Conservation (phyloP, 371 early-diverging fungal genomes). For the Batkoa obscura region DNA sequence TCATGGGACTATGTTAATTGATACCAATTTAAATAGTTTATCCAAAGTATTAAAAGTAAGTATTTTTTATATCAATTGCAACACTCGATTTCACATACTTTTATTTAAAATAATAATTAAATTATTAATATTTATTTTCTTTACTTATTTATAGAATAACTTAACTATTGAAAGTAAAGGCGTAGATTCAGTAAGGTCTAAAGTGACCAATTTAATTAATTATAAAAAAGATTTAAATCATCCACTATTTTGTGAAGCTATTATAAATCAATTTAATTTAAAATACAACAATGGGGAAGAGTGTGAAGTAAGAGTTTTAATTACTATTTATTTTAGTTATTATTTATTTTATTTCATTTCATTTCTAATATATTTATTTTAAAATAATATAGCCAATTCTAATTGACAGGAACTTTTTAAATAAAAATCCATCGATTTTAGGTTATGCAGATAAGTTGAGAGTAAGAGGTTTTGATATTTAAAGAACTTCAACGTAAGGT, state of each 20-base stretch:
- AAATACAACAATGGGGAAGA: background rate
- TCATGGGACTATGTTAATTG: slow-evolving; percentile 95
- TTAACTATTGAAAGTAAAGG: slow-evolving; percentile 42
- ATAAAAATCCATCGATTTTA: slow-evolving; percentile 13
- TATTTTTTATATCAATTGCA: slow-evolving; percentile 7
- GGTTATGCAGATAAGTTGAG: too few relatives aligned
- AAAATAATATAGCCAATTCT: slow-evolving; percentile 7
- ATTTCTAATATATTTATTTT: slow-evolving; percentile 6
- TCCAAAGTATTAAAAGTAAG: slow-evolving; percentile 16
- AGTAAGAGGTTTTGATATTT: too few relatives aligned
- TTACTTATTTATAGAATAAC: background rate
- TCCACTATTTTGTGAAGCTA: slow-evolving; percentile 56
- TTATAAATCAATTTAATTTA: slow-evolving; percentile 10
- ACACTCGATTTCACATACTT: background rate
- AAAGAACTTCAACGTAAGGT: too few relatives aligned
- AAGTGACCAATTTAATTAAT: slow-evolving; percentile 61
- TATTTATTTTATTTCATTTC: too few relatives aligned
- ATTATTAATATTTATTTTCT: background rate
- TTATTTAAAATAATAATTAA: background rate
- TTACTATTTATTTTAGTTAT: background rate
- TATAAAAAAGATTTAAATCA: slow-evolving; percentile 69
- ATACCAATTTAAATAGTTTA: slow-evolving; percentile 54
- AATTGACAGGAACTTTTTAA: slow-evolving; percentile 16
- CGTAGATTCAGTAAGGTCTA: slow-evolving; percentile 71
- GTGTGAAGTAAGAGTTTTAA: background rate